Conservation (phyloP, 805 yeast genomes). For the Sungouiozyma ichnusensis region DNA sequence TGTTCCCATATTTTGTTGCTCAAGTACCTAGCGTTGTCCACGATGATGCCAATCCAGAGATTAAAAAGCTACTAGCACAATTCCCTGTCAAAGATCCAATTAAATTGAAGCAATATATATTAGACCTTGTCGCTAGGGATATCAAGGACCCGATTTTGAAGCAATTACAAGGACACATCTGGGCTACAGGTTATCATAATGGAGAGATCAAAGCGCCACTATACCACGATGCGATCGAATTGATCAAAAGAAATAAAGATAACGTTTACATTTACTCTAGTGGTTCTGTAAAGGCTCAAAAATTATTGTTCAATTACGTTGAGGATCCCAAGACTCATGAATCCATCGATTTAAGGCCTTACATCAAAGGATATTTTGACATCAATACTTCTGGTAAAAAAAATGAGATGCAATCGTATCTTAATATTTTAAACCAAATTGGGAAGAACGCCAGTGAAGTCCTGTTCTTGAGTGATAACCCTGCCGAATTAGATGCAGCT, state of each 20-base stretch:
- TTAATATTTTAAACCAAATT: conserved; percentile 39
- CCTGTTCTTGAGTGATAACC: conserved; percentile 73
- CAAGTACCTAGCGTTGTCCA: conserved; percentile 36
- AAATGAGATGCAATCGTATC: conserved; percentile 45
- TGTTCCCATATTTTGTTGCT: conserved; percentile 65
- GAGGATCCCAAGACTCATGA: conserved; percentile 10
- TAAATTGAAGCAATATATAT: conserved; percentile 38
- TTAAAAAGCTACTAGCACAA: conserved; percentile 17
- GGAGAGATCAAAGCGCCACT: conserved; percentile 73
- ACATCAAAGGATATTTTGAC: conserved; percentile 65
- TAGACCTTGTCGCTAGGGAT: conserved; percentile 49
- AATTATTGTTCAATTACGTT: conserved; percentile 61
- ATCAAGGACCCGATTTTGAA: conserved; percentile 71
- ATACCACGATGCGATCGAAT: conserved; percentile 57
- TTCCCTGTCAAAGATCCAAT: conserved; percentile 26
- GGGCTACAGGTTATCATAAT: conserved; percentile 70
- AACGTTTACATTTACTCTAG: conserved; percentile 72
- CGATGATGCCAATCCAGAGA: conserved; percentile 10
- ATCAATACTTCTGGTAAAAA: conserved; percentile 77
- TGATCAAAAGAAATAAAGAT: conserved; percentile 36
- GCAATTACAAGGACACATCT: conserved; percentile 70
- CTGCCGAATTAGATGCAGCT: conserved; percentile 70
- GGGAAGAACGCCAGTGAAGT: conserved; percentile 27
- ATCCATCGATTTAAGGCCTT: conserved; percentile 41
- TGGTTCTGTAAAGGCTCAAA: conserved; percentile 83